Conservation (phyloP, 805 yeast genomes). For the Spathaspora girioi region DNA sequence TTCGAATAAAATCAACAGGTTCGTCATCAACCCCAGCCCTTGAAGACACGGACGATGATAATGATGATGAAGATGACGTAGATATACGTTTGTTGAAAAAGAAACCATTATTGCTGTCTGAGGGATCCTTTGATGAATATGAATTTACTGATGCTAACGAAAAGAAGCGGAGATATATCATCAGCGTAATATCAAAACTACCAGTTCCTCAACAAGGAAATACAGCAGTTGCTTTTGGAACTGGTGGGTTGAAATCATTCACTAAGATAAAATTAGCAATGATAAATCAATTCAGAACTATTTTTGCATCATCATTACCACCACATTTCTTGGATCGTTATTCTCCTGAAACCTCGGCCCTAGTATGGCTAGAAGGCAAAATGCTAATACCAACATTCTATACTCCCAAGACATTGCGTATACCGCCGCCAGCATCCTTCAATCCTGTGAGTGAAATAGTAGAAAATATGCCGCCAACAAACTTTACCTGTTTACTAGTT, state of each 20-base stretch:
- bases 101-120: neutral
- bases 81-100: neutral
- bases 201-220: constrained; percentile 11
- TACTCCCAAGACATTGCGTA: constrained; percentile 38
- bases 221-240: constrained; percentile 15
- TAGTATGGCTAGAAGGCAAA: constrained; percentile 40
- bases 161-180: constrained; percentile 23
- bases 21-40: neutral
- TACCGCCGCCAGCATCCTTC: constrained; percentile 18
- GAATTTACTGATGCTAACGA: constrained; percentile 22
- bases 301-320: constrained; percentile 1
- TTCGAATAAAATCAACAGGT: constrained; percentile 2
- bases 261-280: constrained; percentile 18
- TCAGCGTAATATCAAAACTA: constrained; percentile 26
- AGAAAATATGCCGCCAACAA: constrained; percentile 12
- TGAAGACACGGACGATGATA: constrained; percentile 6
- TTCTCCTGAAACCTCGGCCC: constrained; percentile 12
- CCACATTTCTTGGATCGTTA: constrained; percentile 6
- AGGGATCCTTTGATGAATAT: constrained; percentile 12
- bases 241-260: constrained; percentile 26
- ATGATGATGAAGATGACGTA: constrained; percentile 6
- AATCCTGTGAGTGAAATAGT: constrained; percentile 7
- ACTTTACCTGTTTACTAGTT: constrained; percentile 19
- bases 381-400: constrained; percentile 34
- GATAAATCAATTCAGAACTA: constrained; percentile 10